Conservation (phyloP, 1,284 basidiomycete species). For the Tilletia setariae region DNA sequence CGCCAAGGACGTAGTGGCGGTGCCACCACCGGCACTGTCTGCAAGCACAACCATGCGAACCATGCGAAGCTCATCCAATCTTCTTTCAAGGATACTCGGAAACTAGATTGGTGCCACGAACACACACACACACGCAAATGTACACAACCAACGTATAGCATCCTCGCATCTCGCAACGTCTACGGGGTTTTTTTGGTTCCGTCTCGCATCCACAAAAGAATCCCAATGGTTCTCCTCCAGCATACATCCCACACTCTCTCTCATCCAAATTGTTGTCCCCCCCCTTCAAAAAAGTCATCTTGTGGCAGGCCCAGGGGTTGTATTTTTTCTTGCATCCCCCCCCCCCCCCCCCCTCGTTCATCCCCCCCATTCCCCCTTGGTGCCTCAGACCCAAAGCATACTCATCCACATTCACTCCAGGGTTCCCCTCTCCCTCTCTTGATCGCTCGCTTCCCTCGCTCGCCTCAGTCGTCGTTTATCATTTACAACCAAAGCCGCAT, state of each 20-base stretch:
- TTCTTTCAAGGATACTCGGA: conserved; percentile 42
- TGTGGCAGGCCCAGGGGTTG: too few relatives aligned
- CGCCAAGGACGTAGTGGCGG: not conserved
- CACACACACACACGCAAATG: not conserved
- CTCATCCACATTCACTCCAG: conserved; percentile 1
- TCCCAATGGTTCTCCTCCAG: too few relatives aligned
- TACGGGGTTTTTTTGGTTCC: too few relatives aligned
- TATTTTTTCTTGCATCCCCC: too few relatives aligned
- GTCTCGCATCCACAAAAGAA: too few relatives aligned
- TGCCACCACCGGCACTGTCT: conserved; percentile 20
- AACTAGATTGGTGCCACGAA: conserved; percentile 3
- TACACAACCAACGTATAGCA: conserved; percentile 25
- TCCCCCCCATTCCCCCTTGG: too few relatives aligned
- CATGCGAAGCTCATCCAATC: conserved; percentile 41
- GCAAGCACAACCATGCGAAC: conserved; percentile 33
- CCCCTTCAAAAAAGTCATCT: too few relatives aligned
- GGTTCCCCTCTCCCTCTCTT: not conserved
- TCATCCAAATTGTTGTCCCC: not conserved
- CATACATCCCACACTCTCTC: not conserved
- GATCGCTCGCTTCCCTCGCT: too few relatives aligned
- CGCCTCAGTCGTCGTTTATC: too few relatives aligned
- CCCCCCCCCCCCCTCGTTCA: too few relatives aligned
- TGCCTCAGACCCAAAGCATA: not conserved
- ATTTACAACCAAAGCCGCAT: too few relatives aligned
- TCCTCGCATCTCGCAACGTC: conserved; percentile 23